Base-by-base conservation (phyloP, 305 asterid genomes). In the Striga hermonthica region DNA sequence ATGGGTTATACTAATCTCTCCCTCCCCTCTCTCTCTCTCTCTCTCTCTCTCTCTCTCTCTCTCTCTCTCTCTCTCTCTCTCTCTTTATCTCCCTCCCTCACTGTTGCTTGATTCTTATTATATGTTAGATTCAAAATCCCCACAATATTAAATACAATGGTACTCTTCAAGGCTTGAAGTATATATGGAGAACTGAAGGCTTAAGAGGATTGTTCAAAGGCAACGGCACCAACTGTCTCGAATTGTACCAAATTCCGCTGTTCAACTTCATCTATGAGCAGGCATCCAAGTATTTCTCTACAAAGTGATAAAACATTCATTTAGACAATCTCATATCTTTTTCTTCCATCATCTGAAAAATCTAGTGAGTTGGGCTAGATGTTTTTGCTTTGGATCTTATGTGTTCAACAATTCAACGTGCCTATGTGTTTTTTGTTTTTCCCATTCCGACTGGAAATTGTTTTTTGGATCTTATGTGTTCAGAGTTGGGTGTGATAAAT, bases 221-320 rank as follows among this genome's bases (percentile, higher is more conserved):
- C 62, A 90, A 88, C 70, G 97, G 97, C 57, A 78, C 97, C 36
- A 90, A 90, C 75, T 90, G 97, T 86, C 95, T 65, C 95, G 96
- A 66, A 88, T 90, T 48, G 88, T 88, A 69, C 97, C 97, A 49
- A 90, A 88, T 74, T 90, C 96, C 50, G 97, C 97, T 11, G 96
- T 90, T 52, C 86, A 90, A 79, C 87, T 88, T 90, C 85, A 86
- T 95, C 87, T 90, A 90, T 59, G 97, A 90, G 91, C 90, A 90
- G 78, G 96, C 96, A 62, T 86, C 96, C 75, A 86, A 86, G 97
- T 90, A 86, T 67, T 83, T 28, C 57, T 68, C 67, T 62, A 39
- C 37, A 1, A 49, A 22, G 59, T 37, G 48, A 53, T 50, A 60
- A 28, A 62, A 62, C 67, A 22, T 67, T 57, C 57, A 50, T 0